Evolutionary conservation across 1,139 yeast species (phyloP), one percentile per base, ranked within the genome.

Genomic region (Sugiyamaella sp.): DNA sequence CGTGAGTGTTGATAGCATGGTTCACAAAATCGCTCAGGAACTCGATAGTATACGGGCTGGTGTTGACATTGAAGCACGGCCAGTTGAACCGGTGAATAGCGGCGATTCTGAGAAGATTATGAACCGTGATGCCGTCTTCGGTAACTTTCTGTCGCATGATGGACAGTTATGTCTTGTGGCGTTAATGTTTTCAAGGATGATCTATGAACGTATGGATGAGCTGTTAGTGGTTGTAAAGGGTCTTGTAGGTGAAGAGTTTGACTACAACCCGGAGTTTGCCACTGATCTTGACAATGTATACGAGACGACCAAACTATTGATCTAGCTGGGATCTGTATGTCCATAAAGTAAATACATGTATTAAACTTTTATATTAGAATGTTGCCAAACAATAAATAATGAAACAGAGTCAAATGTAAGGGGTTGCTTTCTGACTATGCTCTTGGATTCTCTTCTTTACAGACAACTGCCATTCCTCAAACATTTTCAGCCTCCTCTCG

Each of bases 181-280:
- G 12, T 55, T 65, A 4, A 49, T 63, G 12, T 45, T 67, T 27
- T 54, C 62, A 12, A 60, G 61, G 29, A 55, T 64, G 56, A 64
- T 67, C 27, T 65, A 66, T 43, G 60, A 60, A 40, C 55, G 66
- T 16, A 50, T 66, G 37, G 71, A 67, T 42, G 62, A 60, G 32
- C 45, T 67, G 24, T 56, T 66, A 56, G 41, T 63, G 39, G 56
- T 60, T 39, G 60, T 65, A 37, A 67, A 67, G 58, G 62, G 62
- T 5, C 56, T 67, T 35, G 70, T 66, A 3, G 71, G 71, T 8
- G 71, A 67, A 46, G 65, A 63, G 52, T 67, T 58, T 57, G 61
- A 62, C 39, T 56, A 56, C 16, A 62, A 63, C 40, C 51, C 51
- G 12, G 51, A 40, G 6, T 32, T 39, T 12, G 41, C 46, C 5